Percentiles rank a stretch among this genome's conserved stretches.
These are phyloP conservation scores for Jamesozyma hellenica DNA, from an alignment of 805 yeast species.

Conservation along the genomic window DNA sequence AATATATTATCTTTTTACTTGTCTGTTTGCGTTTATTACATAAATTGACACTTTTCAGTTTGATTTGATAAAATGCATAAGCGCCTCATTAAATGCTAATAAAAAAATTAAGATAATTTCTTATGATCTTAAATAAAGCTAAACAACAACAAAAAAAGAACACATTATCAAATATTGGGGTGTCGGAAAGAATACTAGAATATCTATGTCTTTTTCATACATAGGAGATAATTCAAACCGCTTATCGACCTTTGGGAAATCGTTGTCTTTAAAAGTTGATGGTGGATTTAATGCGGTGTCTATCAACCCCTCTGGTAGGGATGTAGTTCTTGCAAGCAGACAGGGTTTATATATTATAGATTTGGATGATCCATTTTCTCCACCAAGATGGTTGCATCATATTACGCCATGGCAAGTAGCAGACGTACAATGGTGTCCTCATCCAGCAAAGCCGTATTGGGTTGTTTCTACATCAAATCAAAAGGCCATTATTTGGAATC, in stretches of 20 bases:
- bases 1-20: too few relatives aligned
- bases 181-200: not conserved
- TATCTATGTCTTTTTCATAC: not conserved
- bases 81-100: too few relatives aligned
- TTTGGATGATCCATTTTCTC: conserved; percentile 87
- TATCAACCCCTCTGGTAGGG: conserved; percentile 80
- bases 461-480: conserved; percentile 90
- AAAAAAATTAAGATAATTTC: too few relatives aligned
- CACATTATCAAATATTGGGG: too few relatives aligned
- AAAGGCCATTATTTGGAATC: conserved; percentile 90
- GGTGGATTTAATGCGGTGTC: conserved; percentile 90
- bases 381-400: conserved; percentile 90
- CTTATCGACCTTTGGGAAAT: conserved; percentile 64
- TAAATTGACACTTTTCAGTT: too few relatives aligned
- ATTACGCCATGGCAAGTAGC: conserved; percentile 97
- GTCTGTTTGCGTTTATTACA: too few relatives aligned
- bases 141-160: too few relatives aligned
- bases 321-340: conserved; percentile 77
- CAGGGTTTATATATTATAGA: conserved; percentile 85
- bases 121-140: too few relatives aligned
- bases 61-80: too few relatives aligned
- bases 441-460: conserved; percentile 75
- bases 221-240: conserved; percentile 3
- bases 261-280: conserved; percentile 77
- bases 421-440: conserved; percentile 98